Base-by-base conservation (phyloP, 306 rosid genomes). In the Pachyrhizus erosus region DNA sequence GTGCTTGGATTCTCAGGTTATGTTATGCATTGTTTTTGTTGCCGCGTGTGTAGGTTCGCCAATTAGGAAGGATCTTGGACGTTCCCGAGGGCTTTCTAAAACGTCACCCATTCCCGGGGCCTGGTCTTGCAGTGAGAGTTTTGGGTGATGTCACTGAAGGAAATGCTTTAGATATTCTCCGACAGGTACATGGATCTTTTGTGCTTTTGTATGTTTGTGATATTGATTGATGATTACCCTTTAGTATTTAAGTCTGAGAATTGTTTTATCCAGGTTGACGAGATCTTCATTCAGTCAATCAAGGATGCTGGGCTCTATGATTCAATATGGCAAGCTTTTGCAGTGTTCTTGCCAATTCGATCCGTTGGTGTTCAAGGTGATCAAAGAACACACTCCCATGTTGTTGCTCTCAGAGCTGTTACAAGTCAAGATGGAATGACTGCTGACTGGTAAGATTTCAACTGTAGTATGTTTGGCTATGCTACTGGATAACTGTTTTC, bases 371-470 rank as follows among this genome's bases (percentile, higher is more conserved):
- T 96, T 82, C 98, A 91, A 88, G 99, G 98, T 40, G 97, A 96
- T 83, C 93, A 93, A 82, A 89, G 99, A 89, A 96, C 99, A 34
- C 99, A 96, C 82, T 94, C 98, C 74, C 97, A 96, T 87, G 98
- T 94, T 49, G 98, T 96, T 73, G 91, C 94, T 58, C 93, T 96
- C 12, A 86, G 99, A 87, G 99, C 99, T 71, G 98, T 96, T 60
- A 96, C 99, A 6, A 96, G 99, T 88, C 96, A 96, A 82, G 99
- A 96, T 86, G 99, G 98, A 87, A 96, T 96, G 99, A 96, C 99
- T 3, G 98, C 99, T 46, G 98, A 89, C 76, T 96, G 99, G 99
- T 93, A 91, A 79, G 87, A 55, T 75, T 86, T 79, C 67, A 54
- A 76, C 52, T 65, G 23, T 77, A 43, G 51, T 42, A 27, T 24